phyloP scores from a whole-genome alignment of 345 rosid species.

The Cochlearia excelsa region DNA sequence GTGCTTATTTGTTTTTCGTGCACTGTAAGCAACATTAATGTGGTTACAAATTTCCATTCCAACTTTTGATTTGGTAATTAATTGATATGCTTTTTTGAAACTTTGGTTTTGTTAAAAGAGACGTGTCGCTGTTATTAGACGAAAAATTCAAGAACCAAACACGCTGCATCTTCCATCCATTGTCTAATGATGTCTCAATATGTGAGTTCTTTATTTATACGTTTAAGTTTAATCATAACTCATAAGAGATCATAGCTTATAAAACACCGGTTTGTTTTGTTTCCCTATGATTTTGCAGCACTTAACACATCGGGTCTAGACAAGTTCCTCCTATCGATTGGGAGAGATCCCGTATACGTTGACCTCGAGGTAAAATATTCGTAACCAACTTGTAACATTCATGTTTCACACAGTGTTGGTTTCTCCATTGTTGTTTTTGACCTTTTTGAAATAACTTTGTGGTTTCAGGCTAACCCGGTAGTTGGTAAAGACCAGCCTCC shows the following conservation, averaged over 20 bases:
- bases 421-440: background rate
- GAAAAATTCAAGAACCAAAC: conserved; percentile 58
- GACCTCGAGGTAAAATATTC: conserved; percentile 66
- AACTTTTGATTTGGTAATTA: background rate
- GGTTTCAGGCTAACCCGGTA: conserved; percentile 61
- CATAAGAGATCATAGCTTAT: too few species aligned
- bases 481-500: conserved; percentile 97
- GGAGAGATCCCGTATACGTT: conserved; percentile 57
- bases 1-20: too few species aligned
- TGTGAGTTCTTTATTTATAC: conserved; percentile 44
- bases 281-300: conserved; percentile 43
- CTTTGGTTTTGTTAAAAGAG: conserved; percentile 41
- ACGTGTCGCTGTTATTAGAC: conserved; percentile 77
- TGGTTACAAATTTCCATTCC: too few species aligned
- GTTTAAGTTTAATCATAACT: background rate
- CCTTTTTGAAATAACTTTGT: too few species aligned
- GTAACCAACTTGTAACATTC: conserved; percentile 11
- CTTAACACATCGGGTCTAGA: conserved; percentile 58
- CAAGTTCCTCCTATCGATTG: conserved; percentile 69
- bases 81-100: conserved; percentile 1
- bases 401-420: background rate
- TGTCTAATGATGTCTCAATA: conserved; percentile 74
- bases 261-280: conserved; percentile 9
- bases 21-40: too few species aligned
- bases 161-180: conserved; percentile 80